phyloP scores from a whole-genome alignment of 768 basidiomycete genomes.

The Phallus indusiatus region DNA sequence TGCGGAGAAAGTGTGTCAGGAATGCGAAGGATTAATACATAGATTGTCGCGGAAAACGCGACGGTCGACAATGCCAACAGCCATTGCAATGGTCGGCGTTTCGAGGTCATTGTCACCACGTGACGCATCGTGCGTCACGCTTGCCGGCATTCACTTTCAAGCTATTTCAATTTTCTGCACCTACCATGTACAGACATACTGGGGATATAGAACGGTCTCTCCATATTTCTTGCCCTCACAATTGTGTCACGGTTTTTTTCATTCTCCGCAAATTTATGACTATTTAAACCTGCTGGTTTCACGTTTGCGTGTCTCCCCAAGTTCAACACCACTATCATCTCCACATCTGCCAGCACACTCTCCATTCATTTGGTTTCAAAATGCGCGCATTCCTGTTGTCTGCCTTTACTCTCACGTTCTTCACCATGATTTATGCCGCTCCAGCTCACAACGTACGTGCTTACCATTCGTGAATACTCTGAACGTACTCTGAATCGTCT shows the following conservation, averaged over 20 bases:
- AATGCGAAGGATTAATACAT: constrained; percentile 35
- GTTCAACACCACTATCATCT: background rate
- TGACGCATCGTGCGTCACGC: background rate
- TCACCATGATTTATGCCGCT: background rate
- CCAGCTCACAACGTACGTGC: background rate
- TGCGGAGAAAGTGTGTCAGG: constrained; percentile 59
- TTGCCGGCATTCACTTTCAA: background rate
- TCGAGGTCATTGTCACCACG: background rate
- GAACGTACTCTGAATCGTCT: background rate
- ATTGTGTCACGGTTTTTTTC: background rate
- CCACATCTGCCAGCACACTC: background rate
- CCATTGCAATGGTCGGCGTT: background rate
- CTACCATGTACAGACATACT: background rate
- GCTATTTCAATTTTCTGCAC: too few species aligned
- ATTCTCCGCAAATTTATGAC: background rate
- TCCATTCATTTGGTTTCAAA: constrained; percentile 3
- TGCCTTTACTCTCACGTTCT: constrained; percentile 1
- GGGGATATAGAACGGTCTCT: background rate
- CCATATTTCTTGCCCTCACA: too few species aligned
- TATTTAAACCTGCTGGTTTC: too few species aligned
- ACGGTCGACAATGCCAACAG: constrained; percentile 10
- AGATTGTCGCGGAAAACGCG: constrained; percentile 29
- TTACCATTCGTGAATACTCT: background rate
- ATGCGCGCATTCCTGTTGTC: constrained; percentile 7
- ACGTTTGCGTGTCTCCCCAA: background rate